phyloP scores from a whole-genome alignment of 352 stramenopile genomes.

The Globisporangium polare region DNA sequence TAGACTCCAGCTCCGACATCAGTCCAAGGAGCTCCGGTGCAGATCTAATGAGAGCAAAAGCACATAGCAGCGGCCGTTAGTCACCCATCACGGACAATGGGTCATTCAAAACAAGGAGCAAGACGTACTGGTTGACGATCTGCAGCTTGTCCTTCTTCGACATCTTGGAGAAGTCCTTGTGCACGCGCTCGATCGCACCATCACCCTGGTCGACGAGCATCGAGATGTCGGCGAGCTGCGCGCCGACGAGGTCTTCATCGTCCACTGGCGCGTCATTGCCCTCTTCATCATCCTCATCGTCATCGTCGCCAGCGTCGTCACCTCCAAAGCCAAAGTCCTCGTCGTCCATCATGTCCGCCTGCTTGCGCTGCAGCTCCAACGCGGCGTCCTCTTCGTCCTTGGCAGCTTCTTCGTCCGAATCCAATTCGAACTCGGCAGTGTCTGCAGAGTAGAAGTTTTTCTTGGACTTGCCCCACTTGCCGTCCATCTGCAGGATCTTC shows the following conservation, averaged over 20 bases:
- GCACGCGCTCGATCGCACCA: conserved; percentile 60
- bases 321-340: conserved; percentile 77
- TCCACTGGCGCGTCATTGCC: conserved; percentile 28
- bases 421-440: conserved; percentile 76
- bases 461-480: conserved; percentile 84
- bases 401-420: conserved; percentile 73
- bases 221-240: conserved; percentile 75
- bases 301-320: conserved; percentile 31
- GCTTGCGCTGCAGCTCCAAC: conserved; percentile 79
- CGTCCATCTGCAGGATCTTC: conserved; percentile 69
- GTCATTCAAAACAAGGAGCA: background rate
- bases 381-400: conserved; percentile 84
- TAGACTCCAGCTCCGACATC: conserved; percentile 57
- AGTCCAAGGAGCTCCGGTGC: conserved; percentile 75
- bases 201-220: conserved; percentile 50
- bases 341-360: conserved; percentile 83
- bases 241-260: conserved; percentile 64
- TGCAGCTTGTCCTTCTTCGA: conserved; percentile 85
- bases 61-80: background rate
- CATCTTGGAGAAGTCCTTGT: conserved; percentile 83
- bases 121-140: conserved; percentile 78
- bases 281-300: conserved; percentile 30
- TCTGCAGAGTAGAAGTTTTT: conserved; percentile 87
- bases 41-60: conserved; percentile 22
- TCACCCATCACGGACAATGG: background rate